These are phyloP conservation scores for Paracoccidioides brasiliensis DNA, from an alignment of 2,329 filamentous ascomycete species.

Conservation along the genomic window DNA sequence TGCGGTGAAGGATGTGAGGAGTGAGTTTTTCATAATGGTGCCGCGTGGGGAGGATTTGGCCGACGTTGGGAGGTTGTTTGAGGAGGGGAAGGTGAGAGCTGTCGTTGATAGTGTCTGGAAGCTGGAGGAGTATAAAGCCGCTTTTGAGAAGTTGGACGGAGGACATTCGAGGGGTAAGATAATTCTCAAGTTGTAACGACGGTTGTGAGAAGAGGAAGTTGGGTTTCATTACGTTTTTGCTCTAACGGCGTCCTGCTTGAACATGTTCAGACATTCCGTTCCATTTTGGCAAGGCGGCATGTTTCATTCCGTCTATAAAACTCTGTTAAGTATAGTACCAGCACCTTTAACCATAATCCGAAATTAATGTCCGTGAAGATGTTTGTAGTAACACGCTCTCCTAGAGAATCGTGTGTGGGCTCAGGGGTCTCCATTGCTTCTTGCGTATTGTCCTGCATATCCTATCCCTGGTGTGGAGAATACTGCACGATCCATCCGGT, in stretches of 20 bases:
- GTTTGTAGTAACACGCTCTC: too few relatives aligned
- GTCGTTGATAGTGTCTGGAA: constrained; percentile 31
- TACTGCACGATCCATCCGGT: too few relatives aligned
- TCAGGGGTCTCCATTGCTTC: too few relatives aligned
- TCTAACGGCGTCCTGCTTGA: not conserved
- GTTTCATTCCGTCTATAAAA: too few relatives aligned
- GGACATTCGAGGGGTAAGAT: constrained; percentile 33
- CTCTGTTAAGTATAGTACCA: too few relatives aligned
- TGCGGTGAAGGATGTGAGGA: constrained; percentile 16
- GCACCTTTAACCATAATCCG: too few relatives aligned
- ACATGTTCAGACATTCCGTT: too few relatives aligned
- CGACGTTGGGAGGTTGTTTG: constrained; percentile 27
- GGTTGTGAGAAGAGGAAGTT: not conserved
- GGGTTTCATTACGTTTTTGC: not conserved
- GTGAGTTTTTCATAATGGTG: constrained; percentile 32
- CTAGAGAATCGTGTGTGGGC: too few relatives aligned
- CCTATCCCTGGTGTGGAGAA: too few relatives aligned
- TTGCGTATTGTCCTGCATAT: too few relatives aligned
- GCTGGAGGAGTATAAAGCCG: constrained; percentile 27
- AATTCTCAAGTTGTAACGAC: constrained; percentile 15
- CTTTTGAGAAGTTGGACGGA: constrained; percentile 25
- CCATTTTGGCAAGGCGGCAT: too few relatives aligned
- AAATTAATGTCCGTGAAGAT: too few relatives aligned
- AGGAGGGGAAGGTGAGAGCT: constrained; percentile 23
- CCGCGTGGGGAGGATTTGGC: constrained; percentile 24